Evolutionary conservation across 2,329 filamentous ascomycete species (phyloP), one percentile per base, ranked within the genome.

Genomic region (Xylaria polymorpha): DNA sequence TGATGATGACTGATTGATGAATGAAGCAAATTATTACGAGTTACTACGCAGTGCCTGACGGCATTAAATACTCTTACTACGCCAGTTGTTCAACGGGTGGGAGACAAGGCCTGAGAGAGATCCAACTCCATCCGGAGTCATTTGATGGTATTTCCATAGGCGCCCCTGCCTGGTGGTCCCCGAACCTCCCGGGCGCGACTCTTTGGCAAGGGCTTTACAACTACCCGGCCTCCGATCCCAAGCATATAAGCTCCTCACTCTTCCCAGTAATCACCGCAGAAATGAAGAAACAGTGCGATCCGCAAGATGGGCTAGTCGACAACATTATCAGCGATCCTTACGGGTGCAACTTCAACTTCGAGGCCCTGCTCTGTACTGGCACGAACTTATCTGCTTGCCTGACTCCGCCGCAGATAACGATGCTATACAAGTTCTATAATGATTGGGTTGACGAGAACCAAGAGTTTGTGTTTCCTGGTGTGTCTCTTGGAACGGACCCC

Each of bases 41-140:
- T 2, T 89, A 85, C 77, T 89, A 89, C 71, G 72, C 77, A 14
- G 62, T 74, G 9, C 10, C 70, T 1, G 76, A 77, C 20, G 73
- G 77, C 0, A 81, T 83, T 32, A 77, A 81, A 14, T 85, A 84
- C 74, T 85, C 83, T 6, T 89, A 88, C 76, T 89, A 85, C 74
- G 80, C 82, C 8, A 87, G 87, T 44, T 90, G 87, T 74, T 88
- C 86, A 0, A 89, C 87, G 0, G 88, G 88, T 29, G 88, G 88
- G 0, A 80, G 87, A 0, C 87, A 90, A 77, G 88, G 87, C 8
- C 77, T 89, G 14, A 85, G 84, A 61, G 83, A 87, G 66, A 80
- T 85, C 3, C 84, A 89, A 72, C 72, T 81, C 20, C 84, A 83
- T 68, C 86, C 87, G 0, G 82, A 86, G 18, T 85, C 86, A 64